Evolutionary conservation across 768 basidiomycete species (phyloP).

Genomic region (Termitomyces sp.): DNA sequence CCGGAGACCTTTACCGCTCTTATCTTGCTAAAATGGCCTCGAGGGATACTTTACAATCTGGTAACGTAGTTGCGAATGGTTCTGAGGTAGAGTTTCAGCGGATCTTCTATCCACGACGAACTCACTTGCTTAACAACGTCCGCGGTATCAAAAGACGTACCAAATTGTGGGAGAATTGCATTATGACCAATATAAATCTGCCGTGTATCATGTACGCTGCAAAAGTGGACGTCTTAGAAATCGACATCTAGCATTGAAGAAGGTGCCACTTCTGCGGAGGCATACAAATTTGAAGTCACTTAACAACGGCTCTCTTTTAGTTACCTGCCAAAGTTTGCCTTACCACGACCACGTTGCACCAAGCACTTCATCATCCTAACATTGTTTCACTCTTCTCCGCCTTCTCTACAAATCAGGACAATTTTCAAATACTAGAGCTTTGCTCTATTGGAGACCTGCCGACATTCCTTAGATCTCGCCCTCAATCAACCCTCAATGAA

Average conservation of each 20-base stretch:
- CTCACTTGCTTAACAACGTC: slow-evolving; percentile 10
- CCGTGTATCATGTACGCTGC: slow-evolving; percentile 35
- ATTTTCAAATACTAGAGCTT: slow-evolving; percentile 39
- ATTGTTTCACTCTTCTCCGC: slow-evolving; percentile 39
- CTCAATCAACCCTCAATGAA: slow-evolving; percentile 21
- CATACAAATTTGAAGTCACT: neutral
- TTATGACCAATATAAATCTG: slow-evolving; percentile 15
- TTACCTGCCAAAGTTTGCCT: slow-evolving; percentile 5
- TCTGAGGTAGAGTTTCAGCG: slow-evolving; percentile 12
- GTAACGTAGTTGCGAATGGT: slow-evolving; percentile 13
- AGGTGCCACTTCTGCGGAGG: slow-evolving; percentile 20
- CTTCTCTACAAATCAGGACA: slow-evolving; percentile 25
- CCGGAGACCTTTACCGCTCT: neutral
- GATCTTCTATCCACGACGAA: neutral
- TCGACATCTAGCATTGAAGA: slow-evolving; percentile 37
- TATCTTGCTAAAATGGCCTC: neutral
- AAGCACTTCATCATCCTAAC: slow-evolving; percentile 41
- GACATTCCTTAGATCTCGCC: slow-evolving; percentile 20
- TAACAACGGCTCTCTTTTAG: neutral
- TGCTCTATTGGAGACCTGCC: slow-evolving; percentile 35
- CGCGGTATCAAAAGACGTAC: slow-evolving; percentile 20
- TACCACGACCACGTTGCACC: slow-evolving; percentile 25
- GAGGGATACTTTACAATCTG: neutral
- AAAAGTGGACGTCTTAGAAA: slow-evolving; percentile 37
- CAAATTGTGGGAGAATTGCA: slow-evolving; percentile 29